A percentile compares a stretch with the other conserved stretches of the same genome.
phyloP scores from a whole-genome alignment of 176 grass and related monocot species.

The Elaeis guineensis region DNA sequence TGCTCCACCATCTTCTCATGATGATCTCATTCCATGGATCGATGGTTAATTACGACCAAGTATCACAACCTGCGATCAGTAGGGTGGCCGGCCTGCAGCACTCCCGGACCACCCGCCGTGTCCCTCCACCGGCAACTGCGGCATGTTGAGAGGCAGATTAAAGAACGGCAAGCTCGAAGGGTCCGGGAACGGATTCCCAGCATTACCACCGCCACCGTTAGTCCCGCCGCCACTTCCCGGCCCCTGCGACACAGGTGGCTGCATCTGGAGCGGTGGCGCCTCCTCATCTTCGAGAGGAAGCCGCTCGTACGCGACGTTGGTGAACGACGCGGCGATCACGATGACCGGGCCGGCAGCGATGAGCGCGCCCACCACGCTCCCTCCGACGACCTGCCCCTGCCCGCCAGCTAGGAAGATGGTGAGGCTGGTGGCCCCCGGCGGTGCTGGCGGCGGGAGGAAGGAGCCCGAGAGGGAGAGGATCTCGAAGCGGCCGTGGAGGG shows the following conservation, averaged over 20 bases:
- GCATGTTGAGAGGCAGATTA: constrained; percentile 69
- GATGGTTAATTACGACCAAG: constrained; percentile 13
- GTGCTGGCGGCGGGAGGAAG: constrained; percentile 86
- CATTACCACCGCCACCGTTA: constrained; percentile 19
- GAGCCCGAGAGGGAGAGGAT: constrained; percentile 94
- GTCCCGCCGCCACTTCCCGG: not conserved
- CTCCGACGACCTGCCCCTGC: constrained; percentile 85
- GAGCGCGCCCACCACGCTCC: constrained; percentile 65
- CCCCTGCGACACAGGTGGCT: not conserved
- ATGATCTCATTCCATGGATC: constrained; percentile 10
- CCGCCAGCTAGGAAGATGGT: constrained; percentile 68
- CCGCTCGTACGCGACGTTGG: constrained; percentile 97
- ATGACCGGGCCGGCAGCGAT: constrained; percentile 76
- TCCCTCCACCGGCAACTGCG: constrained; percentile 61
- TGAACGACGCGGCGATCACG: constrained; percentile 84
- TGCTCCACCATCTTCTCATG: not conserved
- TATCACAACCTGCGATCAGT: constrained; percentile 9
- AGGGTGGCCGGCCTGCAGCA: not conserved
- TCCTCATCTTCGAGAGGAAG: constrained; percentile 86
- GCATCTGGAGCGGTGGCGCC: constrained; percentile 8
- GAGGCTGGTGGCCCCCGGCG: constrained; percentile 87
- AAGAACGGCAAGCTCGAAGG: constrained; percentile 55
- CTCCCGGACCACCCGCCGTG: constrained; percentile 34
- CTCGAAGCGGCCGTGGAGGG: constrained; percentile 83
- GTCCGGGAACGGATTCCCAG: constrained; percentile 8